Base-by-base conservation (phyloP, 2,329 filamentous ascomycete genomes). In the Talaromyces sp. region DNA sequence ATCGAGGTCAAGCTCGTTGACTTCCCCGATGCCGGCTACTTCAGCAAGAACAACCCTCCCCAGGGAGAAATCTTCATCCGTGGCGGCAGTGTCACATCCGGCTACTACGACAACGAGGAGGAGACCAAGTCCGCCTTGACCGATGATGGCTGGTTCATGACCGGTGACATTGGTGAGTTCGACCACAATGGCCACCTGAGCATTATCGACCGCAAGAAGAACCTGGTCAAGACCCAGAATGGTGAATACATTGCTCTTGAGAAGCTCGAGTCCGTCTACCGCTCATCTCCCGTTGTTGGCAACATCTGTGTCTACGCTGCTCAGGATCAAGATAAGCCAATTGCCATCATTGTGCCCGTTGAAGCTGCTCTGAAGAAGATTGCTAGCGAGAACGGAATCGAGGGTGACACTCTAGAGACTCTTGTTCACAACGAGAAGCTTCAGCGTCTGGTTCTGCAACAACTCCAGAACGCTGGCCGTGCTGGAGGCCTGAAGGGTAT, bases 161-260 rank as follows among this genome's bases (percentile, higher is more conserved):
- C 91, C 14, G 93, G 93, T 56, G 93, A 97, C 67, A 94, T 97
- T 71, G 93, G 93, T 65, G 90, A 97, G 71, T 94, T 93, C 66
- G 87, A 93, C 72, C 70, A 78, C 40, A 81, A 87, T 56, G 93
- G 93, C 39, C 89, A 96, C 71, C 76, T 97, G 61, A 84, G 82
- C 64, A 87, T 97, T 70, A 92, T 97, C 68, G 93, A 97, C 74
- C 90, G 93, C 64, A 92, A 96, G 85, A 97, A 97, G 86, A 97
- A 97, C 76, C 80, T 97, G 51, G 90, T 97, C 74, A 97, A 97
- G 86, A 92, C 94, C 58, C 84, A 90, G 60, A 91, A 92, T 55
- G 93, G 93, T 63, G 93, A 97, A 80, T 97, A 97, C 75, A 95
- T 97, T 71, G 94, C 93, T 19, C 83, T 99, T 3, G 93, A 97